Base-by-base conservation (phyloP, 106 monocot genomes). In the Vanilla planifolia region DNA sequence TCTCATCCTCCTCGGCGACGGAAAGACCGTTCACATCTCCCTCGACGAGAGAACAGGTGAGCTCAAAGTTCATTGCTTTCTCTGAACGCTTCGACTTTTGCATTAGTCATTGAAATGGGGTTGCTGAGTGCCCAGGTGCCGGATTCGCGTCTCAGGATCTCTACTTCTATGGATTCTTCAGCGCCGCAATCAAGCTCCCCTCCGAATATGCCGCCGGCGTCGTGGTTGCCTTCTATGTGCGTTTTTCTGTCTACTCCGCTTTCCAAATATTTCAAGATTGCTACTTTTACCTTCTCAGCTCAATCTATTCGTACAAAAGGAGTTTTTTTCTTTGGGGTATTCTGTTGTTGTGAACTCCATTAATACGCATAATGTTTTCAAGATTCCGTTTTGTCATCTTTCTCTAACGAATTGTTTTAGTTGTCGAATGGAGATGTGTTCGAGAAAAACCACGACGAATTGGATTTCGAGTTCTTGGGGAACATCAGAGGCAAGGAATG, bases 151-250 rank as follows among this genome's bases (percentile, higher is more conserved):
- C 91, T 2, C 79, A 83, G 44, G 91, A 92, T 64, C 79, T 83
- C 20, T 92, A 75, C 65, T 63, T 79, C 24, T 66, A 92, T 73
- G 91, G 91, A 20, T 75, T 86, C 70, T 92, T 92, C 76, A 80
- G 87, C 43, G 87, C 92, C 21, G 80, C 92, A 48, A 80, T 92
- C 51, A 92, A 87, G 75, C 84, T 92, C 53, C 92, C 92, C 15
- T 67, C 87, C 7, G 75, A 80, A 65, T 92, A 92, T 50, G 80
- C 92, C 43, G 92, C 92, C 28, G 92, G 92, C 19, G 86, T 92
- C 32, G 92, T 92, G 42, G 92, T 92, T 37, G 92, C 92, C 36
- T 92, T 92, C 80, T 92, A 92, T 63, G 91, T 91, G 40, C 64
- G 79, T 37, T 55, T 48, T 35, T 51, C 21, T 58, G n/a, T n/a